Base-by-base conservation (phyloP, 176 grass and related monocot species). In the Areca catechu region DNA sequence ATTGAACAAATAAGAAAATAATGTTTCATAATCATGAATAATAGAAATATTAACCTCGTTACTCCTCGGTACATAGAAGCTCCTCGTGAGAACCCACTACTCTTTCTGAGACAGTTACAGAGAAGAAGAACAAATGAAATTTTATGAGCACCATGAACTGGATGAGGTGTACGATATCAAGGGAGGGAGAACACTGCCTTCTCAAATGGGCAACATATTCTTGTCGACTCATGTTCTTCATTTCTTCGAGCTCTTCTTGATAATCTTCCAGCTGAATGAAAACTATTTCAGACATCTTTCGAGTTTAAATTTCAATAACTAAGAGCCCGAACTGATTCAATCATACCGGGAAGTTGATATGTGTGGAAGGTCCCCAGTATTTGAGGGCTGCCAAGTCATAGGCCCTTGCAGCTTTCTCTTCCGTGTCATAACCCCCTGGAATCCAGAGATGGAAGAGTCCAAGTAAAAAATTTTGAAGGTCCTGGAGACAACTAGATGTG, bases 401-500 rank as follows among this genome's bases (percentile, higher is more conserved):
- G 23, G 87, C 79, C 74, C 87, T 73, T 19, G 82, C 87, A 48
- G 87, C 87, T 80, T 90, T 90, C 79, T 90, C 87, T 62, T 90
- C 87, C 72, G 70, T 65, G 75, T 93, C 94, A 89, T 99, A 99
- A 59, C 94, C 94, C 50, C 94, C 94, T 99, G 53, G 17, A 24
- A 54, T 25, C n/a, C 24, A 67, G 15, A 24, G 15, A 67, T 37
- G 4, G 23, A 54, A 20, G 50, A 28, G 16, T n/a, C 16, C 27
- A 20, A 67, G 17, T 5, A 7, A 5, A 7, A 5, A 67, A 24
- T 19, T 34, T 9, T 54, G 4, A 10, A 43, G 34, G 34, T 43
- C 9, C 10, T 43, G 34, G 34, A 43, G 34, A 43, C 34, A 43
- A 14, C 10, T 12, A 43, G 34, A 43, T 9, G 34, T 14, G 0